phyloP scores from a whole-genome alignment of 2,329 filamentous ascomycete species.

The Celoporthe dispersa region DNA sequence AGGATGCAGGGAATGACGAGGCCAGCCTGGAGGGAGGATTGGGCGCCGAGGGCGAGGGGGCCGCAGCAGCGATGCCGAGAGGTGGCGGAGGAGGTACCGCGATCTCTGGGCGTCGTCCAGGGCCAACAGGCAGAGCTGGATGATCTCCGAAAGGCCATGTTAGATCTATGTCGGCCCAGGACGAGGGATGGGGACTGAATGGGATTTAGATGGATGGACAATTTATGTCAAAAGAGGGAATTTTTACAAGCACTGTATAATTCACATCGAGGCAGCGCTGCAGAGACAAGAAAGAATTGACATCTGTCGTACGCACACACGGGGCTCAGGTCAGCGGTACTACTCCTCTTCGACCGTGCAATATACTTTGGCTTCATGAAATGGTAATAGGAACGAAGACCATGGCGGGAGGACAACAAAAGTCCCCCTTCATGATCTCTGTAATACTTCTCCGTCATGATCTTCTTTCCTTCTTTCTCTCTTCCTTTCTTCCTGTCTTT shows the following conservation, averaged over 20 bases:
- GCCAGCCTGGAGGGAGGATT: neutral
- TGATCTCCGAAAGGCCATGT: conserved; percentile 48
- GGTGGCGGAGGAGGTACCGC: conserved; percentile 59
- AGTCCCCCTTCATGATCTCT: too few relatives aligned
- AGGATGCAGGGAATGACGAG: conserved; percentile 28
- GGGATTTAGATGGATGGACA: neutral
- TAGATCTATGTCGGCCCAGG: conserved; percentile 37
- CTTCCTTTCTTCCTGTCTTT: too few relatives aligned
- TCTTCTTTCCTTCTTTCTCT: too few relatives aligned
- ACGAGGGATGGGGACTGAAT: neutral
- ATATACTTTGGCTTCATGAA: too few relatives aligned
- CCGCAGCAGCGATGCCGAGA: conserved; percentile 36
- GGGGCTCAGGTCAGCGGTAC: too few relatives aligned
- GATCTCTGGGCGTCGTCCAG: conserved; percentile 63
- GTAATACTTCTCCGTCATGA: too few relatives aligned
- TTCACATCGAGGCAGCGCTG: too few relatives aligned
- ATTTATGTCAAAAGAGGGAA: neutral
- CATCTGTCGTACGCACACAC: too few relatives aligned
- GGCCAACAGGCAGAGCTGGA: conserved; percentile 59
- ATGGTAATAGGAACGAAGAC: too few relatives aligned
- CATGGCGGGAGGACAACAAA: too few relatives aligned
- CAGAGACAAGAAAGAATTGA: too few relatives aligned
- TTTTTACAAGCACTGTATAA: neutral
- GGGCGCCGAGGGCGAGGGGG: conserved; percentile 33
- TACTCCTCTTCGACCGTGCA: too few relatives aligned